Conservation (phyloP, 2,329 filamentous ascomycete genomes). For the Cucurbitaria berberidis region DNA sequence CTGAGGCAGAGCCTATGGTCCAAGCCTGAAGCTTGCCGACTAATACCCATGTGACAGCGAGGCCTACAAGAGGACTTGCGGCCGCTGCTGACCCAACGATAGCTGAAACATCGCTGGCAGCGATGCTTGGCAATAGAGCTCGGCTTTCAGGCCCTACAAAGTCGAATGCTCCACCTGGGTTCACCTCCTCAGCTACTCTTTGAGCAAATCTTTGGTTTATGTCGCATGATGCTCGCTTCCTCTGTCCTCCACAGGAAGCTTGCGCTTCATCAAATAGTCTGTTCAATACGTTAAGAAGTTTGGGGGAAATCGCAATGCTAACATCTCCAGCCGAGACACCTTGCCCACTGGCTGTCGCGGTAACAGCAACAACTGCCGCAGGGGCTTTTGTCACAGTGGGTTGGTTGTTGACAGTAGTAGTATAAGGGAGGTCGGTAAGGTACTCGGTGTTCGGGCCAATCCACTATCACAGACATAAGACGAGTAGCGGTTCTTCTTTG, state of each 20-base stretch:
- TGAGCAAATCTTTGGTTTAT: neutral
- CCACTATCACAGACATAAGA: neutral
- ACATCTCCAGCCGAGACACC: neutral
- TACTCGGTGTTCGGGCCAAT: conserved; percentile 4
- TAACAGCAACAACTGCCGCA: neutral
- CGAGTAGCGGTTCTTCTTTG: neutral
- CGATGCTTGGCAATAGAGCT: neutral
- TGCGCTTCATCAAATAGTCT: neutral
- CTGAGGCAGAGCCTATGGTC: too few relatives aligned
- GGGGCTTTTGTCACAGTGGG: neutral
- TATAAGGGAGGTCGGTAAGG: conserved; percentile 2
- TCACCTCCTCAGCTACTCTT: neutral
- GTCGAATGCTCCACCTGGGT: neutral
- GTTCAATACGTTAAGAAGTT: neutral
- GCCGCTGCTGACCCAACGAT: neutral
- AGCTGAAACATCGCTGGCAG: neutral
- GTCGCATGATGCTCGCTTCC: neutral
- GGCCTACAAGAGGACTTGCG: neutral
- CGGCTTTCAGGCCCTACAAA: neutral
- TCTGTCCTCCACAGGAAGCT: neutral
- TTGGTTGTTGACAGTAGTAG: conserved; percentile 1
- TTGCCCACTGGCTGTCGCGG: neutral
- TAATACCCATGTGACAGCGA: too few relatives aligned
- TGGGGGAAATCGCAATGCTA: neutral
- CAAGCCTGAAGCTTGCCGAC: too few relatives aligned